phyloP scores from a whole-genome alignment of 768 basidiomycete genomes.

The Strobilomyces dryophilus region DNA sequence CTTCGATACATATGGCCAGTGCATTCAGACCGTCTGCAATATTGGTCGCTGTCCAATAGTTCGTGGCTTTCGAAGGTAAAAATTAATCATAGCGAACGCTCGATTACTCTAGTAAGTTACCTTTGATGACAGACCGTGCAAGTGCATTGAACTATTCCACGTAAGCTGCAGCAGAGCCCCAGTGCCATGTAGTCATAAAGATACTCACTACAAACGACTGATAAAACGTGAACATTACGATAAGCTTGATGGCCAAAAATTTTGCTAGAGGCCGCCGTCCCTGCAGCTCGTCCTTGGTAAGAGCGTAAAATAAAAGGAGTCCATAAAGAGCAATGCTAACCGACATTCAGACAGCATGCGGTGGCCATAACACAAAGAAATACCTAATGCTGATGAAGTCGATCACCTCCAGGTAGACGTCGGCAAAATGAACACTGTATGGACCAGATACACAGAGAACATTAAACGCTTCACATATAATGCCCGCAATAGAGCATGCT shows the following conservation, averaged over 20 bases:
- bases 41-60: slow-evolving; percentile 82
- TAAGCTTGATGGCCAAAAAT: slow-evolving; percentile 83
- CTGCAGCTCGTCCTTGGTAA: slow-evolving; percentile 75
- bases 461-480: slow-evolving; percentile 65
- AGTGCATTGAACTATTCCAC: slow-evolving; percentile 56
- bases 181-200: background rate
- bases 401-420: slow-evolving; percentile 64
- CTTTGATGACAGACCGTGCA: slow-evolving; percentile 64
- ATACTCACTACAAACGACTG: slow-evolving; percentile 67
- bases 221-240: slow-evolving; percentile 88
- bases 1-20: slow-evolving; percentile 80
- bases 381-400: slow-evolving; percentile 84
- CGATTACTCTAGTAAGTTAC: slow-evolving; percentile 29
- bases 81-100: background rate
- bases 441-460: slow-evolving; percentile 67
- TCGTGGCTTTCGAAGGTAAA: slow-evolving; percentile 42
- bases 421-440: slow-evolving; percentile 57
- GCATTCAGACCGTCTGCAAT: slow-evolving; percentile 83
- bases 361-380: slow-evolving; percentile 1
- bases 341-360: background rate
- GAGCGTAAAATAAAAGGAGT: slow-evolving; percentile 74
- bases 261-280: slow-evolving; percentile 78
- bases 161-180: background rate
- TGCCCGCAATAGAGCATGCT: slow-evolving; percentile 60
- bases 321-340: slow-evolving; percentile 81